A percentile compares a stretch with the other conserved stretches of the same genome.
These are phyloP conservation scores for Lactarius sp. DNA, from an alignment of 768 basidiomycete genomes.

Conservation along the genomic window DNA sequence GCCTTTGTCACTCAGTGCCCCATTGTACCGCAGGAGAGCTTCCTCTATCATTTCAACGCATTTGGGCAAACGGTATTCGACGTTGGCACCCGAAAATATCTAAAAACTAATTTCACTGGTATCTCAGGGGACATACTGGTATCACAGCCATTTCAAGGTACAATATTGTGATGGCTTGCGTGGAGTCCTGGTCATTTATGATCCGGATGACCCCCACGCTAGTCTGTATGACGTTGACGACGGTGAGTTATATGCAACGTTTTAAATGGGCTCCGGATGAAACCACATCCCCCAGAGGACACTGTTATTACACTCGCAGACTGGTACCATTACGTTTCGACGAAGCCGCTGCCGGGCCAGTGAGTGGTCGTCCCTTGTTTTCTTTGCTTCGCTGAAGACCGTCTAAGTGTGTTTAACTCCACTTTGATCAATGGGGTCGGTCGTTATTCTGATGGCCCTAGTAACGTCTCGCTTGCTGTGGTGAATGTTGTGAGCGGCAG, in stretches of 20 bases:
- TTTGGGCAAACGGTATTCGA: slow-evolving; percentile 33
- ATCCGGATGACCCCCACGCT: slow-evolving; percentile 29
- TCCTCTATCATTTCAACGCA: slow-evolving; percentile 39
- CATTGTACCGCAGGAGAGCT: slow-evolving; percentile 37
- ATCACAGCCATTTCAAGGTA: slow-evolving; percentile 35
- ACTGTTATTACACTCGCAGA: slow-evolving; percentile 30
- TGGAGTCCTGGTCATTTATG: slow-evolving; percentile 30
- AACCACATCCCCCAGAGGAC: slow-evolving; percentile 8
- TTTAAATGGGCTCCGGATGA: no score
- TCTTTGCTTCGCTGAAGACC: not conserved
- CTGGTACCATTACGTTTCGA: slow-evolving; percentile 26
- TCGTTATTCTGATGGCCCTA: slow-evolving; percentile 40
- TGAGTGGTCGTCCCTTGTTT: slow-evolving; percentile 2
- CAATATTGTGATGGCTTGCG: slow-evolving; percentile 38
- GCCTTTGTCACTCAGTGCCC: slow-evolving; percentile 38
- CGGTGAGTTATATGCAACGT: slow-evolving; percentile 18
- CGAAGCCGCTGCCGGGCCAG: not conserved
- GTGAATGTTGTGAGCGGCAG: slow-evolving; percentile 38
- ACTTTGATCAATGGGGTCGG: slow-evolving; percentile 52
- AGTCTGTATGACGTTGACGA: slow-evolving; percentile 30
- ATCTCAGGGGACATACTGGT: slow-evolving; percentile 31
- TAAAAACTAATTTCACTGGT: not conserved
- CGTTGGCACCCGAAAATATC: no score
- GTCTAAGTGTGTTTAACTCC: slow-evolving; percentile 31
- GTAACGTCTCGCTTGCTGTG: slow-evolving; percentile 36